A percentile compares a stretch with the other conserved stretches of the same genome.
Evolutionary conservation across 2,329 filamentous ascomycete species (phyloP).

Genomic region (Rosellinia necatrix): DNA sequence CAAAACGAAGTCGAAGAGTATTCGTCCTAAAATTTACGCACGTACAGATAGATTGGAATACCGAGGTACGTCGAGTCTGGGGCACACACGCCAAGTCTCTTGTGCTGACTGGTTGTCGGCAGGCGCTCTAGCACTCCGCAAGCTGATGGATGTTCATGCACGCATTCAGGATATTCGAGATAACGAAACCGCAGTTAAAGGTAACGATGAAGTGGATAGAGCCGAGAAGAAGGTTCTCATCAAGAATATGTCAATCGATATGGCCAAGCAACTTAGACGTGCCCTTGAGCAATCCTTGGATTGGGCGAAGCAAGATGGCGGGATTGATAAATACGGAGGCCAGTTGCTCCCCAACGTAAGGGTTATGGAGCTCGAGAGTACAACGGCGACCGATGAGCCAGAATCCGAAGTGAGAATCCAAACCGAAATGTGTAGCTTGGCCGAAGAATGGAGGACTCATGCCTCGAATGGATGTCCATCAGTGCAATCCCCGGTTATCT

Average conservation of each 20-base stretch:
- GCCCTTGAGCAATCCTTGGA: constrained; percentile 30
- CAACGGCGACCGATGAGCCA: constrained; percentile 9
- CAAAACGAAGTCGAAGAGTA: constrained; percentile 31
- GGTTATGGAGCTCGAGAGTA: constrained; percentile 31
- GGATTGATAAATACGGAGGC: constrained; percentile 25
- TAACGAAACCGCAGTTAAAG: constrained; percentile 18
- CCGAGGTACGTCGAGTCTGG: constrained; percentile 34
- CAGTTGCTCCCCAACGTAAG: constrained; percentile 32
- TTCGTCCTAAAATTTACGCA: constrained; percentile 40
- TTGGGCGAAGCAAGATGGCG: constrained; percentile 38
- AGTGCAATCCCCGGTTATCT: constrained; percentile 36
- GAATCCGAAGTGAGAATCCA: constrained; percentile 31
- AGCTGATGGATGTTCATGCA: constrained; percentile 34
- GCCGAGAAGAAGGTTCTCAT: constrained; percentile 11
- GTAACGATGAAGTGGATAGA: not conserved
- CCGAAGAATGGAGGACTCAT: constrained; percentile 29
- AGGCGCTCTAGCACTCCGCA: constrained; percentile 36
- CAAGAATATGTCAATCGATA: constrained; percentile 22
- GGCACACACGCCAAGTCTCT: not conserved
- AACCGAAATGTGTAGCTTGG: constrained; percentile 29
- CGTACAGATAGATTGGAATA: constrained; percentile 36
- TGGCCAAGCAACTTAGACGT: constrained; percentile 30
- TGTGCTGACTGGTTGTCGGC: constrained; percentile 18
- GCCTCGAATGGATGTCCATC: not conserved
- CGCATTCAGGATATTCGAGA: constrained; percentile 36